A percentile compares a stretch with the other conserved stretches of the same genome.
Evolutionary conservation across 2,329 filamentous ascomycete genomes (phyloP).

Genomic region (Verticillium nubilum): DNA sequence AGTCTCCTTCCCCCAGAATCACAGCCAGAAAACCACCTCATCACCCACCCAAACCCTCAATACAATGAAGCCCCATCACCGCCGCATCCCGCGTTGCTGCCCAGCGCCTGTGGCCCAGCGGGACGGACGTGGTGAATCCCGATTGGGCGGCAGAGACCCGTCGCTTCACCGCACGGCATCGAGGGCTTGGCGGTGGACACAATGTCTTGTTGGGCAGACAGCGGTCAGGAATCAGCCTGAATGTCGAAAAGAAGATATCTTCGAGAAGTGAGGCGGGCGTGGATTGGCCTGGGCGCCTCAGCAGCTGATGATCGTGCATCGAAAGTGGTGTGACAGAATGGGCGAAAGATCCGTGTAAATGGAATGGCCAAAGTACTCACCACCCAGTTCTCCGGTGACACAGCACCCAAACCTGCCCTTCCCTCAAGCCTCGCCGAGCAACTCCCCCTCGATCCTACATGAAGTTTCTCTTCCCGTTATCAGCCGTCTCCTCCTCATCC

Average conservation of each 20-base stretch:
- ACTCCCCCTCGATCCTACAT: neutral
- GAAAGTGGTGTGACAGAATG: too few relatives aligned
- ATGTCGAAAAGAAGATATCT: neutral
- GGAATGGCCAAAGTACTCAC: neutral
- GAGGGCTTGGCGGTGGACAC: neutral
- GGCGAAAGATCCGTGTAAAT: neutral
- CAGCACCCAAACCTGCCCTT: neutral
- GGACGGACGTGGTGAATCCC: constrained; percentile 1
- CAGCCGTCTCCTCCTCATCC: neutral
- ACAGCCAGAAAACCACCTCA: neutral
- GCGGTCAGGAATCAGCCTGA: neutral
- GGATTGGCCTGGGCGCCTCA: neutral
- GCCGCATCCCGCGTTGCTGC: constrained; percentile 1
- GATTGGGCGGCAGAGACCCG: neutral
- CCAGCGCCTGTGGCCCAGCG: constrained; percentile 1
- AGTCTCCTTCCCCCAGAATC: neutral
- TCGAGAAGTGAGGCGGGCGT: neutral
- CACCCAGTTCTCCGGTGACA: neutral
- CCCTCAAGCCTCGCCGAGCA: neutral
- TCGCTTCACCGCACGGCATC: neutral
- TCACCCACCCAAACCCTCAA: neutral
- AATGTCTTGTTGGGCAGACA: neutral
- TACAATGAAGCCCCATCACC: neutral
- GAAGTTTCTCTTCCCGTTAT: neutral
- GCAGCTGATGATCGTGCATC: neutral